phyloP scores from a whole-genome alignment of 768 basidiomycete genomes.

The Sporobolomyces roseus region DNA sequence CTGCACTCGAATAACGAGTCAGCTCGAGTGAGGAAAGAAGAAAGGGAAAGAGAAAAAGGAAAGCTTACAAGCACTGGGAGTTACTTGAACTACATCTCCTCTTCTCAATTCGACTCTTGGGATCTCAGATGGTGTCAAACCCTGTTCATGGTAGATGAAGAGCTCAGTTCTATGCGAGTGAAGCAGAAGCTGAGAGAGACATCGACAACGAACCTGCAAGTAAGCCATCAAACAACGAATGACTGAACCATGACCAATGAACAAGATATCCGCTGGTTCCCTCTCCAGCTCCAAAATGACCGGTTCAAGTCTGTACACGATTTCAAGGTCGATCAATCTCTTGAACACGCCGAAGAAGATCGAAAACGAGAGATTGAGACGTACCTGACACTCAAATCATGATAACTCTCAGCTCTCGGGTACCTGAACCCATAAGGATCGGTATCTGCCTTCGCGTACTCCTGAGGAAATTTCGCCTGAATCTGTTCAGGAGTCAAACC shows the following conservation, averaged over 20 bases:
- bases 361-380: background rate
- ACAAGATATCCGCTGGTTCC: slow-evolving; percentile 87
- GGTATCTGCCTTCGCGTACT: slow-evolving; percentile 85
- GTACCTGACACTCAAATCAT: slow-evolving; percentile 62
- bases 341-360: background rate
- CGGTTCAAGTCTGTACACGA: slow-evolving; percentile 39
- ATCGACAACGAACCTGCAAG: too few species aligned
- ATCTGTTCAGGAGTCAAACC: slow-evolving; percentile 87
- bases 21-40: background rate
- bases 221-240: slow-evolving; percentile 73
- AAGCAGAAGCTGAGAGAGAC: too few species aligned
- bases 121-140: slow-evolving; percentile 89
- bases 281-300: slow-evolving; percentile 83
- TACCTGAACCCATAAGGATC: slow-evolving; percentile 67
- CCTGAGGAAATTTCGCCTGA: slow-evolving; percentile 81
- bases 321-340: background rate
- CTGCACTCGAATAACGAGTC: background rate
- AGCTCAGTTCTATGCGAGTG: too few species aligned
- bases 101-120: slow-evolving; percentile 95
- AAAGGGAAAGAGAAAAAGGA: background rate
- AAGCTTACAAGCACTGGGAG: slow-evolving; percentile 41
- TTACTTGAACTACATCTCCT: slow-evolving; percentile 82
- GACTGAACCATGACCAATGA: slow-evolving; percentile 73
- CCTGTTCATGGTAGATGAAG: too few species aligned
- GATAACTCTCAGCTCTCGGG: slow-evolving; percentile 72